phyloP scores from a whole-genome alignment of 805 yeast genomes.

The Lipomyces orientalis region DNA sequence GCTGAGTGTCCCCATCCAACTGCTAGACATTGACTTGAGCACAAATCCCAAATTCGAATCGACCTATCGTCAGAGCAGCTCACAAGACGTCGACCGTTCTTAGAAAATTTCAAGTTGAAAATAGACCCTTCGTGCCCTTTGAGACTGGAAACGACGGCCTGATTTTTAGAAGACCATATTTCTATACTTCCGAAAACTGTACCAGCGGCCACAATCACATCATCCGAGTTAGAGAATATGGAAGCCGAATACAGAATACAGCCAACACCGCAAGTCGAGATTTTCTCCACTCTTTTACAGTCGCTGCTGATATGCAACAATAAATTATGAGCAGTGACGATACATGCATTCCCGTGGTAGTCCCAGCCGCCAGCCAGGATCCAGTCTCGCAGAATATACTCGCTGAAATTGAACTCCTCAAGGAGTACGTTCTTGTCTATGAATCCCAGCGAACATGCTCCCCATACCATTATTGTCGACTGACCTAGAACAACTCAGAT shows the following conservation, averaged over 20 bases:
- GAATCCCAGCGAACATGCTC: constrained; percentile 71
- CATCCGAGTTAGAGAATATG: constrained; percentile 53
- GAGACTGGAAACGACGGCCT: constrained; percentile 58
- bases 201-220: constrained; percentile 77
- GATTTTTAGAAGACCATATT: constrained; percentile 67
- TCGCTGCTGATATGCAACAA: constrained; percentile 52
- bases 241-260: constrained; percentile 83
- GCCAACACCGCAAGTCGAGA: constrained; percentile 40
- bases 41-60: constrained; percentile 72
- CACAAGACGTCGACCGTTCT: constrained; percentile 59
- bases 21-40: constrained; percentile 63
- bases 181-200: constrained; percentile 90
- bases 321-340: constrained; percentile 82
- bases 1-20: constrained; percentile 98
- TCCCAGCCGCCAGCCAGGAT: constrained; percentile 65
- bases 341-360: constrained; percentile 49
- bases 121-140: constrained; percentile 90
- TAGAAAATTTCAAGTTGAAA: constrained; percentile 73
- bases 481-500: constrained; percentile 32
- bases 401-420: constrained; percentile 32
- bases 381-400: constrained; percentile 72
- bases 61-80: constrained; percentile 96
- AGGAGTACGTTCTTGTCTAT: constrained; percentile 46
- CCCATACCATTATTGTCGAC: constrained; percentile 56
- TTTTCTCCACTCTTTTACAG: constrained; percentile 6